These are phyloP conservation scores for Pseudopyrenochaeta lycopersici DNA, from an alignment of 2,329 filamentous ascomycete genomes.

Conservation along the genomic window DNA sequence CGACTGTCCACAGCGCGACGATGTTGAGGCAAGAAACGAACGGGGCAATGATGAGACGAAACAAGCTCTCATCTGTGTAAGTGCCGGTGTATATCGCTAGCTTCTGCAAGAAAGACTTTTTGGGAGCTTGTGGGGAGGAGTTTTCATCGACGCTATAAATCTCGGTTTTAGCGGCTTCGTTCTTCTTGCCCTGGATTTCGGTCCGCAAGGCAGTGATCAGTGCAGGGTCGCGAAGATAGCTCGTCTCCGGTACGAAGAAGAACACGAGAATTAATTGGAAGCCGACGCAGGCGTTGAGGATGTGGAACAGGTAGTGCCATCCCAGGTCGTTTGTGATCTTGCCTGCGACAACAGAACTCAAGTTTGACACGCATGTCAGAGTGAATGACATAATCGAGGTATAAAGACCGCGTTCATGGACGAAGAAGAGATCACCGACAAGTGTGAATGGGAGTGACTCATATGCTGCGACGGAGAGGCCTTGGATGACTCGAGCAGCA, in stretches of 20 bases:
- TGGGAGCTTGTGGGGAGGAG: slow-evolving; percentile 13
- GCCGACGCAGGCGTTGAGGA: slow-evolving; percentile 57
- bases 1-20: slow-evolving; percentile 59
- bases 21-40: slow-evolving; percentile 60
- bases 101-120: slow-evolving; percentile 45
- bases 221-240: slow-evolving; percentile 50
- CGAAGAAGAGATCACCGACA: slow-evolving; percentile 42
- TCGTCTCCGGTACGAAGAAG: slow-evolving; percentile 61
- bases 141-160: background rate
- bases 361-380: slow-evolving; percentile 39
- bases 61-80: slow-evolving; percentile 45
- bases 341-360: slow-evolving; percentile 40
- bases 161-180: background rate
- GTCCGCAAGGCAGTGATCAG: slow-evolving; percentile 10
- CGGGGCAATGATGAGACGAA: slow-evolving; percentile 51
- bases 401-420: slow-evolving; percentile 38
- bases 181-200: slow-evolving; percentile 4
- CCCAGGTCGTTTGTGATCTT: slow-evolving; percentile 38
- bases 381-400: slow-evolving; percentile 40
- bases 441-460: slow-evolving; percentile 36
- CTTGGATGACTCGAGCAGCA: slow-evolving; percentile 38
- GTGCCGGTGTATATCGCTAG: slow-evolving; percentile 48
- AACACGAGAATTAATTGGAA: slow-evolving; percentile 54
- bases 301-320: slow-evolving; percentile 53
- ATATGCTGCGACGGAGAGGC: slow-evolving; percentile 37